Evolutionary conservation across 169 alveolate genomes (phyloP).

Genomic region (Plasmodium berghei): DNA sequence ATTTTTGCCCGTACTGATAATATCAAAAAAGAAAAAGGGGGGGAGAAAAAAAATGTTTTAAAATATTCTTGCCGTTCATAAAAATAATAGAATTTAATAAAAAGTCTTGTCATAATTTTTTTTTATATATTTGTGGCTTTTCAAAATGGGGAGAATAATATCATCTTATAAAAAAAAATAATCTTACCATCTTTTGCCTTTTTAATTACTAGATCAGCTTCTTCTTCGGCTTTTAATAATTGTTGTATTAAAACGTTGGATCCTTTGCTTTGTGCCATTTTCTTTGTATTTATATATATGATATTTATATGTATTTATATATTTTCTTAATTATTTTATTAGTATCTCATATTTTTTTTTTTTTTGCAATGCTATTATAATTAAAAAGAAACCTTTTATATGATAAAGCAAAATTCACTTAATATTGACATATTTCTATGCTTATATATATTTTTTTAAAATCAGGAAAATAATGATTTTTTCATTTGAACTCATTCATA

Average conservation of each 20-base stretch:
- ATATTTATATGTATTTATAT: not conserved
- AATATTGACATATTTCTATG: not conserved
- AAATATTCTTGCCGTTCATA: not conserved
- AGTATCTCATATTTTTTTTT: not conserved
- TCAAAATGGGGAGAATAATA: not conserved
- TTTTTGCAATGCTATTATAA: not conserved
- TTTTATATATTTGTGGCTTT: not conserved
- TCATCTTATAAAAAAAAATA: not conserved
- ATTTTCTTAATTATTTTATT: not conserved
- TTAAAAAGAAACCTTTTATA: no score
- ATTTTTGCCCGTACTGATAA: conserved; percentile 84
- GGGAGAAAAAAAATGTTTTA: not conserved
- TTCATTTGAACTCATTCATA: no score
- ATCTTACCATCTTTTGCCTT: conserved; percentile 86
- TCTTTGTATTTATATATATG: not conserved
- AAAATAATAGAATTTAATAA: not conserved
- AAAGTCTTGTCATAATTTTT: not conserved
- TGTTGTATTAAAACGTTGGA: conserved; percentile 86
- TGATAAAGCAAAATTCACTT: no score
- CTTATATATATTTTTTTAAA: not conserved
- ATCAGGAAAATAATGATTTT: no score
- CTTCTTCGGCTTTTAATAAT: conserved; percentile 86
- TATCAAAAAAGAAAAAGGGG: not conserved
- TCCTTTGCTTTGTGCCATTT: conserved; percentile 76
- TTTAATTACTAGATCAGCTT: conserved; percentile 85